Percentiles rank a stretch among this genome's conserved stretches.
These are phyloP conservation scores for Mollisiaceae sp. DNA, from an alignment of 2,329 filamentous ascomycete genomes.

Conservation along the genomic window DNA sequence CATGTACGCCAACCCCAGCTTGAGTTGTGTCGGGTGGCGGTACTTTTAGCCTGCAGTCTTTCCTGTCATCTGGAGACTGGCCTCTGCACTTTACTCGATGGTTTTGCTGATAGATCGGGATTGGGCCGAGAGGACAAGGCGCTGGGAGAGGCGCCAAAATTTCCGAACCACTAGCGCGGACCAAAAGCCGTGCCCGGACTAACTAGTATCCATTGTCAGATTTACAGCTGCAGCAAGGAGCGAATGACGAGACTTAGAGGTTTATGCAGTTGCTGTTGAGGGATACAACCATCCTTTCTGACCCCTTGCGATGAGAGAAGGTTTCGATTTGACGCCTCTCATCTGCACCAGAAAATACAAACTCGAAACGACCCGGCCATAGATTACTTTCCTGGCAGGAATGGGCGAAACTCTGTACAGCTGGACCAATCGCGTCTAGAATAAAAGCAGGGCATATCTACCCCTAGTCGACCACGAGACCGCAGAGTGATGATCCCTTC, in stretches of 20 bases:
- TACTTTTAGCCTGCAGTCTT: neutral
- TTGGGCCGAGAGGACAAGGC: neutral
- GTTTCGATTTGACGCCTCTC: neutral
- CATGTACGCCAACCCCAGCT: neutral
- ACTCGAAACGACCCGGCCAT: neutral
- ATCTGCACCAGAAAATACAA: neutral
- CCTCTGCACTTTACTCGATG: neutral
- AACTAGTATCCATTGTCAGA: conserved; percentile 1
- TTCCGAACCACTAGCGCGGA: neutral
- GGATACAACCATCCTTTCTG: neutral
- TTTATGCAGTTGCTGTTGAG: neutral
- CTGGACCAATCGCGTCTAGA: neutral
- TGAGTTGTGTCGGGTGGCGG: neutral
- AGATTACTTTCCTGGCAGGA: neutral
- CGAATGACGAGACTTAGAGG: neutral
- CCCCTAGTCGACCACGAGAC: conserved; percentile 1
- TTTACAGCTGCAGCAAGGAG: neutral
- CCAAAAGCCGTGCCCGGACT: neutral
- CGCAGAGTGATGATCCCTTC: neutral
- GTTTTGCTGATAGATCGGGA: neutral
- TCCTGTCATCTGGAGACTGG: neutral
- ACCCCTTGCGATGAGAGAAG: neutral
- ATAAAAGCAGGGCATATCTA: neutral
- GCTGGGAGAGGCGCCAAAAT: conserved; percentile 1
- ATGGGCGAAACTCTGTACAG: neutral